These are phyloP conservation scores for Cytospora mali DNA, from an alignment of 2,329 filamentous ascomycete genomes.

Conservation along the genomic window DNA sequence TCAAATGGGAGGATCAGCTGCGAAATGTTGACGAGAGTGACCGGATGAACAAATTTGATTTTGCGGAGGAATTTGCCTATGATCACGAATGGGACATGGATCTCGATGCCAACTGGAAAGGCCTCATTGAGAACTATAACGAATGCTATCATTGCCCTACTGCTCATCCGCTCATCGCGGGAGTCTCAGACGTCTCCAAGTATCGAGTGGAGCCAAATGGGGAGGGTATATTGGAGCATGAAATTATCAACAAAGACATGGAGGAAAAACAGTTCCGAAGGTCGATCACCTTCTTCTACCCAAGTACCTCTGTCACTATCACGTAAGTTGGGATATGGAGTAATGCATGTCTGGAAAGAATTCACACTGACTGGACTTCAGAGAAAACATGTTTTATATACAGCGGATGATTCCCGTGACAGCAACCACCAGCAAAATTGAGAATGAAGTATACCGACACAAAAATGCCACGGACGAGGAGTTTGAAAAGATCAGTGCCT, in stretches of 20 bases:
- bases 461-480: constrained; percentile 49
- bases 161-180: constrained; percentile 49
- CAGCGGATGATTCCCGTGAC: constrained; percentile 52
- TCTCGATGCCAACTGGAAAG: constrained; percentile 45
- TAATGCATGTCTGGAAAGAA: fast-evolving
- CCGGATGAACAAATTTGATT: constrained; percentile 32
- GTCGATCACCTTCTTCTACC: constrained; percentile 44
- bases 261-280: constrained; percentile 35
- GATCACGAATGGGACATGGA: constrained; percentile 40
- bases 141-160: constrained; percentile 53
- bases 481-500: constrained; percentile 48
- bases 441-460: constrained; percentile 55
- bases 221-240: constrained; percentile 41
- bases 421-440: constrained; percentile 46
- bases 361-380: constrained; percentile 26
- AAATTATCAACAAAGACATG: constrained; percentile 41
- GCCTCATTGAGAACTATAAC: constrained; percentile 52
- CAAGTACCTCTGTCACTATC: constrained; percentile 43
- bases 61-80: constrained; percentile 38
- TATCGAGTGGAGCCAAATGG: constrained; percentile 43
- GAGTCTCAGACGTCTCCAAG: constrained; percentile 47
- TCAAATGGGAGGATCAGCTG: constrained; percentile 49
- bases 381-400: constrained; percentile 53
- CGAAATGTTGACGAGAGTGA: constrained; percentile 34
- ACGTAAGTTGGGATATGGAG: constrained; percentile 37